Percentiles rank a stretch among this genome's conserved stretches.
These are phyloP conservation scores for Colletotrichum viniferum DNA, from an alignment of 2,329 filamentous ascomycete species.

Conservation along the genomic window DNA sequence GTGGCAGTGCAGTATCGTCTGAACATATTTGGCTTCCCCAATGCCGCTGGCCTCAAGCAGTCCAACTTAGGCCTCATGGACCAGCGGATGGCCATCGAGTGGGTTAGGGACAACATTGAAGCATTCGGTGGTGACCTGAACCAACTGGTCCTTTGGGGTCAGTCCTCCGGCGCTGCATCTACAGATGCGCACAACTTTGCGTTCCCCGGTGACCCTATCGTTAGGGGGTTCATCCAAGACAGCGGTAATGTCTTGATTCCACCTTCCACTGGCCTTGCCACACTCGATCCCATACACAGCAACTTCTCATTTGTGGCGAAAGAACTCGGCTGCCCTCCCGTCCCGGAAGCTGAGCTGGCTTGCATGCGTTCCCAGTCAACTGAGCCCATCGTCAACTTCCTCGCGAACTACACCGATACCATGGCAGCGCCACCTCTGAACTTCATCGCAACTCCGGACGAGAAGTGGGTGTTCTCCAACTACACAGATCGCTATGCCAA, in stretches of 20 bases:
- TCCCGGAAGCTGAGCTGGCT: conserved; percentile 27
- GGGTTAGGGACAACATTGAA: conserved; percentile 64
- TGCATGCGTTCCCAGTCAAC: conserved; percentile 42
- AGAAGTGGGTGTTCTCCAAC: conserved; percentile 42
- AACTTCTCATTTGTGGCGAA: conserved; percentile 45
- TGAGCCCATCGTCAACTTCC: conserved; percentile 40
- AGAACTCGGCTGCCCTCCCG: conserved; percentile 35
- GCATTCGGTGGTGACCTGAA: conserved; percentile 60
- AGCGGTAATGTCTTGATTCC: neutral
- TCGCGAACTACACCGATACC: conserved; percentile 33
- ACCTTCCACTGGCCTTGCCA: conserved; percentile 27
- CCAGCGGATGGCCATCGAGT: conserved; percentile 62
- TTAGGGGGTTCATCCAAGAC: neutral
- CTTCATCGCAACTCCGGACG: conserved; percentile 40
- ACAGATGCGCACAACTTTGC: neutral
- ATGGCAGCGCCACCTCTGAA: conserved; percentile 40
- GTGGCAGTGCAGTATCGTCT: conserved; percentile 51
- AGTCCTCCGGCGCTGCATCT: neutral
- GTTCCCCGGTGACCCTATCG: neutral
- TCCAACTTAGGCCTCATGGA: conserved; percentile 70
- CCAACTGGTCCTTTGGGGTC: neutral
- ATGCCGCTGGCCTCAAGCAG: conserved; percentile 16
- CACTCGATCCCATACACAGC: conserved; percentile 33
- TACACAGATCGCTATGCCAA: conserved; percentile 35
- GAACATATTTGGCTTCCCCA: conserved; percentile 46